Conservation (phyloP, 176 grass and related monocot genomes). For the Rhynchospora pubera region DNA sequence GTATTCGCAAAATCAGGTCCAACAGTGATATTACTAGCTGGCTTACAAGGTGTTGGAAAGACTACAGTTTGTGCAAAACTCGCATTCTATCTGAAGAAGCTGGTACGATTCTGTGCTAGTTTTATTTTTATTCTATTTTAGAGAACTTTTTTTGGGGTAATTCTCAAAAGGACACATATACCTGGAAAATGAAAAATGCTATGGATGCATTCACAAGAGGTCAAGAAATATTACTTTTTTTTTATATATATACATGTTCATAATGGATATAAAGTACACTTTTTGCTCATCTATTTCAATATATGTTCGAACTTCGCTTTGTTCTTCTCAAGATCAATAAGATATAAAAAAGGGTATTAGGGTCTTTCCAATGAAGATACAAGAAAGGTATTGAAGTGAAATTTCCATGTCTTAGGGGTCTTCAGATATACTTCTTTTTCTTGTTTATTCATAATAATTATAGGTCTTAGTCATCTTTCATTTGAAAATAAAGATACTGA, state of each 20-base stretch:
- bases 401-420: background rate
- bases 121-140: background rate
- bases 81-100: slow-evolving; percentile 83
- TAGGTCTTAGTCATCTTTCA: background rate
- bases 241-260: too few species aligned
- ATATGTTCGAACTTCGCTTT: background rate
- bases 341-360: background rate
- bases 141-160: too few species aligned
- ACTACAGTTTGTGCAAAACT: slow-evolving; percentile 94
- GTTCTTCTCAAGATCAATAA: background rate
- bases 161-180: too few species aligned
- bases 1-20: slow-evolving; percentile 64
- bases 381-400: background rate
- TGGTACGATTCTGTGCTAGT: slow-evolving; percentile 40
- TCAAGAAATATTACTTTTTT: too few species aligned
- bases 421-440: background rate
- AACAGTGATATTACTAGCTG: slow-evolving; percentile 78
- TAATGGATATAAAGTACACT: background rate
- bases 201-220: too few species aligned
- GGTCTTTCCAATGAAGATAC: background rate
- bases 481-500: slow-evolving; percentile 30
- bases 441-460: background rate
- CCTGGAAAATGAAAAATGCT: too few species aligned
- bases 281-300: background rate
- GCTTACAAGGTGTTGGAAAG: slow-evolving; percentile 94